These are phyloP conservation scores for Thelonectria blattea DNA, from an alignment of 2,329 filamentous ascomycete species.

Conservation along the genomic window DNA sequence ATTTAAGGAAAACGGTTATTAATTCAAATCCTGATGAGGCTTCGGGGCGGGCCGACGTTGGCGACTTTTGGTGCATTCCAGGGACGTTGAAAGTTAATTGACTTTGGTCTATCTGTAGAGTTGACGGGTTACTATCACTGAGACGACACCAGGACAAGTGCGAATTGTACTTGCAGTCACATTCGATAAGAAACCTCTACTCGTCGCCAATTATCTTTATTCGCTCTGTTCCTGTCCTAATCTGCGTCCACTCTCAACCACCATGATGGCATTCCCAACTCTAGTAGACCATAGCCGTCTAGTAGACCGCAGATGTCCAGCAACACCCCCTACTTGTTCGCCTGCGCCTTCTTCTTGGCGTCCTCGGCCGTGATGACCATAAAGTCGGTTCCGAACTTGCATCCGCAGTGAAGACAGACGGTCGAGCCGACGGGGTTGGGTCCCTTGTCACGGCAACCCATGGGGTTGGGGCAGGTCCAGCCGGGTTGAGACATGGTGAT, in stretches of 20 bases:
- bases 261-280: background rate
- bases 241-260: background rate
- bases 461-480: conserved; percentile 12
- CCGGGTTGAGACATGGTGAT: background rate
- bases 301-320: too few species aligned
- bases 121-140: too few species aligned
- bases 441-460: background rate
- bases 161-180: too few species aligned
- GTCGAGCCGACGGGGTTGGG: background rate
- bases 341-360: background rate
- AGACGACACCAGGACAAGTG: too few species aligned
- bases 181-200: too few species aligned
- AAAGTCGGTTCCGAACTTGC: background rate
- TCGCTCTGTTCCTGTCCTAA: too few species aligned
- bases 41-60: background rate
- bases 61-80: too few species aligned
- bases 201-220: too few species aligned
- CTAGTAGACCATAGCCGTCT: too few species aligned
- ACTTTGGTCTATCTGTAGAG: too few species aligned
- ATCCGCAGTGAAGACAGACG: conserved; percentile 11
- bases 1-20: too few species aligned
- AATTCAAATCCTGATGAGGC: background rate
- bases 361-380: background rate
- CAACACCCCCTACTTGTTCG: background rate
- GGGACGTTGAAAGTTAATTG: too few species aligned